These are phyloP conservation scores for Didymella sp. DNA, from an alignment of 2,329 filamentous ascomycete genomes.

Conservation along the genomic window DNA sequence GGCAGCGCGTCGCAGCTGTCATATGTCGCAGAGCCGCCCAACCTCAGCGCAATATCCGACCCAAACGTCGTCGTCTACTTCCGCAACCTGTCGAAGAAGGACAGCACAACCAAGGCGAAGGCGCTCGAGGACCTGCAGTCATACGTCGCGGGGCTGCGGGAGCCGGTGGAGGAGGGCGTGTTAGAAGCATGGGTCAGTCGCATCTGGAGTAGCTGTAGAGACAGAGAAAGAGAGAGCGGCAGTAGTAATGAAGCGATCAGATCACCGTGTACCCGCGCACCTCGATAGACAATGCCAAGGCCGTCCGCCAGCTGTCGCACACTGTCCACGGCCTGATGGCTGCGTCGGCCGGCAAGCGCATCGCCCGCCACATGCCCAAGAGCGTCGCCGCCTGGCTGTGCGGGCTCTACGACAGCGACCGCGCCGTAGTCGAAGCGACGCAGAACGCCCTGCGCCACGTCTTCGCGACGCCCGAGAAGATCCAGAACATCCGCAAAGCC, in stretches of 20 bases:
- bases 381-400: constrained; percentile 90
- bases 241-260: constrained; percentile 54
- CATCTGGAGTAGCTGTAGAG: not conserved
- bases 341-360: constrained; percentile 73
- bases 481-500: constrained; percentile 75
- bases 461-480: constrained; percentile 81
- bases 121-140: constrained; percentile 83
- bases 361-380: constrained; percentile 78
- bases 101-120: constrained; percentile 88
- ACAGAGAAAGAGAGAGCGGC: not conserved
- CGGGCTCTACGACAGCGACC: constrained; percentile 86
- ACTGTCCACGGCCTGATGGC: constrained; percentile 71
- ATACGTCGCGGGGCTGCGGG: constrained; percentile 65
- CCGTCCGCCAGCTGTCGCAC: constrained; percentile 88
- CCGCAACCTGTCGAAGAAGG: constrained; percentile 92
- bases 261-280: constrained; percentile 84
- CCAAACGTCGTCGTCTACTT: constrained; percentile 86
- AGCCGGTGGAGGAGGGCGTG: constrained; percentile 78
- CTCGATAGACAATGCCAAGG: constrained; percentile 87
- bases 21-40: constrained; percentile 84
- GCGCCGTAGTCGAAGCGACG: constrained; percentile 76
- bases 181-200: constrained; percentile 83
- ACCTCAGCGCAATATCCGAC: constrained; percentile 78
- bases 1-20: constrained; percentile 71
- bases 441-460: constrained; percentile 77